Base-by-base conservation (phyloP, 225 moss, liverwort and hornwort genomes). In the Pseudoscleropodium purum region DNA sequence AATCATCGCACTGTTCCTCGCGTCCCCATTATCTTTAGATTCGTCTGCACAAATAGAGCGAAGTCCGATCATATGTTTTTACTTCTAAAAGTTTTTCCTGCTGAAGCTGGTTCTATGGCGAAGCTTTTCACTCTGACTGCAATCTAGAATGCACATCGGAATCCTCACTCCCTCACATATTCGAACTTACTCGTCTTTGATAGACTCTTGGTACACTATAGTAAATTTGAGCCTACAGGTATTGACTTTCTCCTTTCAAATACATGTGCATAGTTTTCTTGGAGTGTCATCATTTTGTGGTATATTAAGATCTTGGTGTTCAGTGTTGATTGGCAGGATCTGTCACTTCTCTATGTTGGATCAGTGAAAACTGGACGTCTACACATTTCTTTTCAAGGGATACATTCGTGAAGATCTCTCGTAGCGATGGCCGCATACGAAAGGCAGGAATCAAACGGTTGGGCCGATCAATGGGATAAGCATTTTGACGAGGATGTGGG, bases 381-480 rank as follows among this genome's bases (percentile, higher is more conserved):
- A 62, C 75, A 56, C 27, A 30, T n/a, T 75, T 87, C 33, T 64
- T 76, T 78, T 81, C 21, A 70, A 86, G 88, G 82, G 63, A 19
- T 75, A 34, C 60, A 61, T 60, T 87, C 52, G 75, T 61, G 23
- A 81, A n/a, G 54, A 68, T 66, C 61, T 82, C 36, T 82, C 51
- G 27, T 39, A 60, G 81, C 43, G 76, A 94, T 94, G 94, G 77
- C 92, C 52, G 63, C 88, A 18, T 94, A 94, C 59, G 95, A 94
- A 82, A 92, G 94, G 54, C 94, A 94, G 82, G 94, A 95, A 26
- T 88, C 93, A 41, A 91, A 95, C 26, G 97, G 98, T 39, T 98
- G 98, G 98, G 96, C 96, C 31, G 96, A 97, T 70, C 98, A 98
- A 86, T 96, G 96, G 97, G 96, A 96, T 84, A 95, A 95, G 84